Base-by-base conservation (phyloP, 169 alveolate genomes). In the Plasmodium malariae region DNA sequence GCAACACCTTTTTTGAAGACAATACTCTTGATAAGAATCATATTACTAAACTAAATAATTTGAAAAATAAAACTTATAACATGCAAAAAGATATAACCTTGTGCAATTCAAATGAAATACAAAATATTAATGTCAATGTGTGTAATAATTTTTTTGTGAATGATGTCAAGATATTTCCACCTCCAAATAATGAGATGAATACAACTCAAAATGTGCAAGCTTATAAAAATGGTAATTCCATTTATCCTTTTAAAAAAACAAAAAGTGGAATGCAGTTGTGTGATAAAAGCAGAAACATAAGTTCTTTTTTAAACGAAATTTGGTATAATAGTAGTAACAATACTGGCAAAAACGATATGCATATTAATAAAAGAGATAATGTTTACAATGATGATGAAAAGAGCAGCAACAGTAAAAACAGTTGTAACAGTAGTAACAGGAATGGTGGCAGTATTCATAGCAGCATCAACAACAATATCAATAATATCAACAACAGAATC, bases 221-320 rank as follows among this genome's bases (percentile, higher is more conserved):
- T 49, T 19, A 36, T 0, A 71, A 32, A 28, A 32, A 17, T 37
- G 17, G 11, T 59, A 62, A 11, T 1, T 14, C 4, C 30, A 40
- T 1, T 43, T 65, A 78, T 9, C 34, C 40, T 3, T 36, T 65
- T 78, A 78, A 54, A 62, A 30, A 19, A n/a, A 30, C 26, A 34
- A 78, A 34, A 26, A 54, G 37, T n/a, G 49, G 17, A 62, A 48
- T 28, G 6, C 74, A 43, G 6, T n/a, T 51, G 28, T 19, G n/a
- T 34, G 17, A 34, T 21, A 78, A 60, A 30, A 65, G 48, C 14
- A 69, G 40, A 37, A 78, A 65, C 24, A 48, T 78, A 78, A 62
- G 78, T 19, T 60, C 89, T 69, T 63, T 78, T 63, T 68, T 78
- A 78, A 78, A 78, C 48, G 2, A 78, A 7, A 78, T 78, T 36